Evolutionary conservation across 352 stramenopile species (phyloP).

Genomic region (Phytophthora cryptogea): DNA sequence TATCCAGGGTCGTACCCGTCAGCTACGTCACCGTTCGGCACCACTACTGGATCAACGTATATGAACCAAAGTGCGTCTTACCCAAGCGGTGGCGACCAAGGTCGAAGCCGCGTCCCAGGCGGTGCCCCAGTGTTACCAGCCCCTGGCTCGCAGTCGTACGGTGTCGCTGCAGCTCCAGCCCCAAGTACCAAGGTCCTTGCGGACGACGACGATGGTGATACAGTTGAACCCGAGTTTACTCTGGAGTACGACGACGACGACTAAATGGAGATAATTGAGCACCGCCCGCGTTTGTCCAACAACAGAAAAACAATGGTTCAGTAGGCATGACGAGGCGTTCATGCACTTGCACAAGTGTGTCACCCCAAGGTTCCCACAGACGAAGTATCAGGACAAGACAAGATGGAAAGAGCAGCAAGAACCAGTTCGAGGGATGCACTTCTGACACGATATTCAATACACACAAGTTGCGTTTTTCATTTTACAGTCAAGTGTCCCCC

Average conservation of each 20-base stretch:
- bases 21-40: slow-evolving; percentile 27
- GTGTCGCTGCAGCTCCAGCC: not conserved
- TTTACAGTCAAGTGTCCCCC: not conserved
- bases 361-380: not conserved
- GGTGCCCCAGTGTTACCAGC: slow-evolving; percentile 23
- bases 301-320: slow-evolving; percentile 9
- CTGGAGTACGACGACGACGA: slow-evolving; percentile 84
- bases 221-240: slow-evolving; percentile 63
- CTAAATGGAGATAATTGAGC: slow-evolving; percentile 42
- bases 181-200: slow-evolving; percentile 27
- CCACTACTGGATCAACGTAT: slow-evolving; percentile 15
- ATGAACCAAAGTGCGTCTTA: slow-evolving; percentile 26
- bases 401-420: slow-evolving; percentile 3
- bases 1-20: slow-evolving; percentile 21
- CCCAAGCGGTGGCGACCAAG: slow-evolving; percentile 27
- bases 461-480: slow-evolving; percentile 5
- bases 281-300: slow-evolving; percentile 23
- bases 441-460: slow-evolving; percentile 6
- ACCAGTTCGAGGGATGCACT: slow-evolving; percentile 7
- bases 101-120: slow-evolving; percentile 22
- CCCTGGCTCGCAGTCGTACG: slow-evolving; percentile 28
- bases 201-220: slow-evolving; percentile 71
- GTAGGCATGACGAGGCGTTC: slow-evolving; percentile 1
- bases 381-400: slow-evolving; percentile 3
- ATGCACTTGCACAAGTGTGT: slow-evolving; percentile 1